A percentile compares a stretch with the other conserved stretches of the same genome.
These are phyloP conservation scores for Pseudogymnoascus pannorum DNA, from an alignment of 2,329 filamentous ascomycete species.

Conservation along the genomic window DNA sequence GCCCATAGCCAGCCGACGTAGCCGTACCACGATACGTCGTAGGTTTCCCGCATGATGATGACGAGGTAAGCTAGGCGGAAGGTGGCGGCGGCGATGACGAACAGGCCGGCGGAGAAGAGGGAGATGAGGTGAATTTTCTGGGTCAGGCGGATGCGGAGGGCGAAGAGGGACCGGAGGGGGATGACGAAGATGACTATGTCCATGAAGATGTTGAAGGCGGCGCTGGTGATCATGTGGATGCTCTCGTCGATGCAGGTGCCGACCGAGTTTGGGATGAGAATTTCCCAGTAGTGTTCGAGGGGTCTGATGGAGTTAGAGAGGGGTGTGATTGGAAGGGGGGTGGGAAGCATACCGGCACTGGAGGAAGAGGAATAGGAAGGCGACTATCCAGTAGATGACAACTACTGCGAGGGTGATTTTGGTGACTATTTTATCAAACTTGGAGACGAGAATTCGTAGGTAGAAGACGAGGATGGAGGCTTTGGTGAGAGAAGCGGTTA, in stretches of 20 bases:
- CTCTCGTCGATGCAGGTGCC: not conserved
- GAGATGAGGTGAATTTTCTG: not conserved
- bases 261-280: not conserved
- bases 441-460: conserved; percentile 9
- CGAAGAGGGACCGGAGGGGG: conserved; percentile 5
- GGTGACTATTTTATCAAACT: not conserved
- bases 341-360: conserved; percentile 4
- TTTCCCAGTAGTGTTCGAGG: conserved; percentile 1
- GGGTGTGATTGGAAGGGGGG: not conserved
- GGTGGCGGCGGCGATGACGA: not conserved
- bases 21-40: conserved; percentile 3
- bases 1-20: not conserved
- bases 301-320: not conserved
- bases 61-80: not conserved
- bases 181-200: conserved; percentile 6
- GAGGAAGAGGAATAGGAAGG: not conserved
- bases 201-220: not conserved
- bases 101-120: not conserved
- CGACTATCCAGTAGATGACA: not conserved
- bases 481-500: conserved; percentile 9
- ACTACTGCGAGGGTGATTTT: not conserved
- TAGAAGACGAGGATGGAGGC: conserved; percentile 12
- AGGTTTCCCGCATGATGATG: not conserved
- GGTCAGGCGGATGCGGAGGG: conserved; percentile 2
- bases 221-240: not conserved